A percentile compares a stretch with the other conserved stretches of the same genome.
Conservation (phyloP, 2,329 filamentous ascomycete genomes). For the Fusarium palustre region DNA sequence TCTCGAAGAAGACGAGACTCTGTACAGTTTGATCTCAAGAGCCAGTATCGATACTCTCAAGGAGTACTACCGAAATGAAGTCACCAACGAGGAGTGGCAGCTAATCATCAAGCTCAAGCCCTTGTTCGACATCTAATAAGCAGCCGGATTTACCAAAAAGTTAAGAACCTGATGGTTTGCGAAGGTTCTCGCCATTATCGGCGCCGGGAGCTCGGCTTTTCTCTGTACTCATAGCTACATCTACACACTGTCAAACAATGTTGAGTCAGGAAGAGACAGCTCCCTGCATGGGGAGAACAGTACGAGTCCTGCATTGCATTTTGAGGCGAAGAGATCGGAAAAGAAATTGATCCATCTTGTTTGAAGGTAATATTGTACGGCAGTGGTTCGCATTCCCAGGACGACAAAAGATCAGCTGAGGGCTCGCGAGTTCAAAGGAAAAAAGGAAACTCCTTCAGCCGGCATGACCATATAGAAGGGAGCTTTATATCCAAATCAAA, state of each 20-base stretch:
- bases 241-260: constrained; percentile 1
- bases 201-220: constrained; percentile 20
- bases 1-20: constrained; percentile 86
- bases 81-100: constrained; percentile 92
- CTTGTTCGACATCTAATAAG: constrained; percentile 85
- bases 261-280: constrained; percentile 6
- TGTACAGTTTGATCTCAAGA: constrained; percentile 90
- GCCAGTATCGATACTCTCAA: constrained; percentile 94
- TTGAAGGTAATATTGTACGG: constrained; percentile 17
- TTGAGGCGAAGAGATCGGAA: constrained; percentile 13
- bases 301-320: constrained; percentile 14
- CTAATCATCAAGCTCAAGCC: constrained; percentile 96
- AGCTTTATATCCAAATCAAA: constrained; percentile 20
- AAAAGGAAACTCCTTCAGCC: constrained; percentile 2
- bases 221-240: not conserved
- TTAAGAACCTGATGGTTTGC: not conserved
- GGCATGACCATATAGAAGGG: constrained; percentile 17
- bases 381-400: constrained; percentile 29
- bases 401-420: constrained; percentile 20
- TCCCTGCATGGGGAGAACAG: constrained; percentile 8
- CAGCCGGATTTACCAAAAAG: not conserved
- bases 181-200: constrained; percentile 2
- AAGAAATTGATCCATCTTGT: constrained; percentile 28
- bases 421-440: constrained; percentile 5
- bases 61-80: constrained; percentile 91